Evolutionary conservation across 805 yeast species (phyloP).

Genomic region (Nakazawaea laoshanensis): DNA sequence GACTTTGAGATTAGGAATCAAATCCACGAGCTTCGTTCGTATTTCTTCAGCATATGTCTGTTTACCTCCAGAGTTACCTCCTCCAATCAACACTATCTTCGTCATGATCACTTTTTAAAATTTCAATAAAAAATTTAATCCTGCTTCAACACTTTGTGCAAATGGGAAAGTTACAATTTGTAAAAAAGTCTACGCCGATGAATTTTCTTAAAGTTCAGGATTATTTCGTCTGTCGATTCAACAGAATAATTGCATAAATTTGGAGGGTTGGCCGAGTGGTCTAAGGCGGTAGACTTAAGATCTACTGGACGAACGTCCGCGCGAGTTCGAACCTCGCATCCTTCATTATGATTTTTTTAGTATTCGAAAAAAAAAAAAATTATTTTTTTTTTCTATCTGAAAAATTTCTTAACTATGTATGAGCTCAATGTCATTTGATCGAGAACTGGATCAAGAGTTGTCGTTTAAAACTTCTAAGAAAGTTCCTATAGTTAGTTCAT

Average conservation of each 20-base stretch:
- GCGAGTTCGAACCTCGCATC: constrained; percentile 9
- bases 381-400: background rate
- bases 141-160: no score
- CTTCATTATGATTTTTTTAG: constrained; percentile 7
- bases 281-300: constrained; percentile 4
- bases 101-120: no score
- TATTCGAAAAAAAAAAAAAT: no score
- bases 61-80: constrained; percentile 28
- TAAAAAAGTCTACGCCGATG: no score
- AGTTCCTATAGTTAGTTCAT: constrained; percentile 40
- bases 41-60: constrained; percentile 17
- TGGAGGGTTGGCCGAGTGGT: constrained; percentile 9
- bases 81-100: constrained; percentile 18
- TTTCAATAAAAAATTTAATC: no score
- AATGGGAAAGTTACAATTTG: no score
- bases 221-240: background rate
- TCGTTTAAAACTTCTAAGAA: constrained; percentile 58
- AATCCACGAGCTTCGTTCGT: constrained; percentile 17
- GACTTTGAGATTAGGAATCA: constrained; percentile 14
- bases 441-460: constrained; percentile 48
- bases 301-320: constrained; percentile 6
- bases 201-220: no score
- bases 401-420: background rate
- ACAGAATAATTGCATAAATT: constrained; percentile 10
- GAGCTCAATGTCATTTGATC: constrained; percentile 62